Evolutionary conservation across 257 asterid species (phyloP).

Genomic region (Dorcoceras hygrometricum): DNA sequence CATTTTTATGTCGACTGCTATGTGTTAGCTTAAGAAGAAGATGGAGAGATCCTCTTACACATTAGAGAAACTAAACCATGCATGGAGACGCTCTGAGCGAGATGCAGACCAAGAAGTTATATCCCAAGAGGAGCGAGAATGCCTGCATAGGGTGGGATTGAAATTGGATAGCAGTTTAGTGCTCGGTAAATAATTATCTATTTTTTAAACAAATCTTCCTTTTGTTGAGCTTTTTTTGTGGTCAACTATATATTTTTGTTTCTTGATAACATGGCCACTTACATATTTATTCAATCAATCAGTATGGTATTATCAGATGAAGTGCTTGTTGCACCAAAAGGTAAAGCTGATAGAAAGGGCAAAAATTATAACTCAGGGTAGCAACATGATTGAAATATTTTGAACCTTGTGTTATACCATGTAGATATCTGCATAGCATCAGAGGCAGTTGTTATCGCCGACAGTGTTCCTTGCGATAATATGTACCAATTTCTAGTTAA

Average conservation of each 20-base stretch:
- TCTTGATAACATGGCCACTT: too few species aligned
- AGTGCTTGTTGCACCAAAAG: not conserved
- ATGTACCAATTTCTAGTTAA: not conserved
- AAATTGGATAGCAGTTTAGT: conserved; percentile 61
- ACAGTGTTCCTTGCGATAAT: too few species aligned
- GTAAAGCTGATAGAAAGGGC: not conserved
- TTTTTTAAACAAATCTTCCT: not conserved
- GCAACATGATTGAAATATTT: not conserved
- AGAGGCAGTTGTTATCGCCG: not conserved
- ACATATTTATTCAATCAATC: conserved; percentile 6
- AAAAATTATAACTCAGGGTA: not conserved
- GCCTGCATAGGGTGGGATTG: conserved; percentile 63
- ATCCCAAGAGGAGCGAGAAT: conserved; percentile 73
- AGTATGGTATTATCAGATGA: not conserved
- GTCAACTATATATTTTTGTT: too few species aligned
- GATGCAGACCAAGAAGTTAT: conserved; percentile 66
- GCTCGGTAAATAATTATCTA: conserved; percentile 51
- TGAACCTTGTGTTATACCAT: not conserved
- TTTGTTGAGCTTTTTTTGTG: not conserved
- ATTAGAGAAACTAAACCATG: conserved; percentile 48
- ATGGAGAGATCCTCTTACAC: conserved; percentile 52
- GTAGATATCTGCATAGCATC: not conserved
- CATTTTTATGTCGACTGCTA: conserved; percentile 19
- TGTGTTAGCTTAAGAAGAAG: conserved; percentile 73
- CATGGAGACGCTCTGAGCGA: conserved; percentile 43